Evolutionary conservation across 306 rosid genomes (phyloP).

Genomic region (Prunus dulcis): DNA sequence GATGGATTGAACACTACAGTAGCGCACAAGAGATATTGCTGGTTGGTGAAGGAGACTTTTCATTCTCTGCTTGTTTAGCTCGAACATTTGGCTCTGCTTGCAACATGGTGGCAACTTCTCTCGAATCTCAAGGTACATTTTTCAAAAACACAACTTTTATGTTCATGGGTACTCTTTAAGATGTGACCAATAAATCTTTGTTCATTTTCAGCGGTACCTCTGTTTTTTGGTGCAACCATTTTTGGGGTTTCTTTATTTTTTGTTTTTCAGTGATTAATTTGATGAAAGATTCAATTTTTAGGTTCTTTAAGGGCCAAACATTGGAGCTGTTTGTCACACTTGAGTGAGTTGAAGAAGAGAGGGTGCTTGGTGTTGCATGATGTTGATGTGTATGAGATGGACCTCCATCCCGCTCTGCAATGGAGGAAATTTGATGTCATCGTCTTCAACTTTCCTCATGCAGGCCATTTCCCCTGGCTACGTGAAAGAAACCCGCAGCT

Average conservation of each 20-base stretch:
- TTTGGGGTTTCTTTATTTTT: background rate
- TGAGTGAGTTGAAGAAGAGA: conserved; percentile 15
- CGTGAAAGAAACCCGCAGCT: background rate
- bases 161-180: background rate
- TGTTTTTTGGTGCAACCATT: background rate
- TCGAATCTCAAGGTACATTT: conserved; percentile 21
- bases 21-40: conserved; percentile 26
- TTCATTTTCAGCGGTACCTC: background rate
- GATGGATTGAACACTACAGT: conserved; percentile 14
- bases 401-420: background rate
- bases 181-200: no score
- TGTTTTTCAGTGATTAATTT: background rate
- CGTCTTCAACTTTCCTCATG: conserved; percentile 36
- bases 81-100: conserved; percentile 15
- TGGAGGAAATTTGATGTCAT: conserved; percentile 22
- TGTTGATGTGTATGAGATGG: conserved; percentile 20
- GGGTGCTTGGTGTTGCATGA: conserved; percentile 25
- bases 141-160: no score
- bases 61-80: conserved; percentile 34
- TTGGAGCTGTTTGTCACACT: background rate
- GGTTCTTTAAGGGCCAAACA: background rate
- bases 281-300: background rate
- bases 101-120: conserved; percentile 33
- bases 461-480: conserved; percentile 22
- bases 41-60: conserved; percentile 37